Evolutionary conservation across 108 stramenopile genomes (phyloP).

Genomic region (Schizochytrium sp.): DNA sequence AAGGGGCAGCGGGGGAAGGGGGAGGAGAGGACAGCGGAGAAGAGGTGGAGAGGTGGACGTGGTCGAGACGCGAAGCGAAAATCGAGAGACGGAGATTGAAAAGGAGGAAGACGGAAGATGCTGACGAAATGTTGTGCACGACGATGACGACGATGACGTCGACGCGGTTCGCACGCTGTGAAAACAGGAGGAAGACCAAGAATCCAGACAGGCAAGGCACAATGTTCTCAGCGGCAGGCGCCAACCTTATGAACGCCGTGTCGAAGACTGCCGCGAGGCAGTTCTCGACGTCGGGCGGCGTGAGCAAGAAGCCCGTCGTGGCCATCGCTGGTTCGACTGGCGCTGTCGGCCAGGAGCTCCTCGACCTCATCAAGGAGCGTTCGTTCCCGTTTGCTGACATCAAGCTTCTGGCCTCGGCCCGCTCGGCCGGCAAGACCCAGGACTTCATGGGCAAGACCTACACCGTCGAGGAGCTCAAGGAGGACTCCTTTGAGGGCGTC

Average conservation of each 20-base stretch:
- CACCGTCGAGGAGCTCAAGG: conserved; percentile 17
- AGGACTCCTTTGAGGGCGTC: conserved; percentile 20
- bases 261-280: background rate
- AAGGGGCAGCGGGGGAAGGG: too few species aligned
- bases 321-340: conserved; percentile 32
- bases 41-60: too few species aligned
- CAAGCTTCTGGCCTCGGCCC: conserved; percentile 26
- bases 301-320: conserved; percentile 7
- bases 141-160: too few species aligned
- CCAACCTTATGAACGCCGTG: background rate
- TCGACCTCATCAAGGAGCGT: conserved; percentile 12
- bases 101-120: too few species aligned
- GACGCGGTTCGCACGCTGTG: too few species aligned
- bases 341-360: conserved; percentile 26
- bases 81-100: too few species aligned
- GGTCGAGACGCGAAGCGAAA: too few species aligned
- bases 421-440: conserved; percentile 31
- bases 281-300: background rate
- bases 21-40: too few species aligned
- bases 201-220: background rate
- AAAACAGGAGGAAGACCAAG: too few species aligned
- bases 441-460: background rate
- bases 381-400: conserved; percentile 21
- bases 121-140: too few species aligned
- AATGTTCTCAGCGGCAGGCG: background rate